These are phyloP conservation scores for Geranium incanum DNA, from an alignment of 441 rosid species.

Conservation along the genomic window DNA sequence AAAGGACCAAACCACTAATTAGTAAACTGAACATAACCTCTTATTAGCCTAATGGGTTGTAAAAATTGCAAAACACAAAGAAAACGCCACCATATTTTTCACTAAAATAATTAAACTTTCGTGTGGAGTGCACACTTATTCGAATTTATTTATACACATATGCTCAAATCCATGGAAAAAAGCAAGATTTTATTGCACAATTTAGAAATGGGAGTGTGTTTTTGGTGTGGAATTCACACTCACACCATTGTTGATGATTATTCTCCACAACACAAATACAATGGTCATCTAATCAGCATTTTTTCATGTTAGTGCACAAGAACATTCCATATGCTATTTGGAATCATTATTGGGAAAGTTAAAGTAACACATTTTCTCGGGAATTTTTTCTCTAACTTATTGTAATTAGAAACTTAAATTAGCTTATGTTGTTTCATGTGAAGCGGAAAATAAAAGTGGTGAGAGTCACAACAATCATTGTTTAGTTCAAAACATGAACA, in stretches of 20 bases:
- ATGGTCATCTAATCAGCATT: neutral
- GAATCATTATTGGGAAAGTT: neutral
- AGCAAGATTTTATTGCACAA: neutral
- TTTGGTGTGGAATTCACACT: neutral
- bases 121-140: conserved; percentile 14
- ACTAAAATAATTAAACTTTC: neutral
- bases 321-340: neutral
- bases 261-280: neutral
- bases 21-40: too few species aligned
- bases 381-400: neutral
- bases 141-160: neutral
- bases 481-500: too few species aligned
- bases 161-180: neutral
- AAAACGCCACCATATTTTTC: conserved; percentile 6
- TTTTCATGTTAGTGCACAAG: neutral
- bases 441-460: too few species aligned
- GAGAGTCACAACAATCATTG: too few species aligned
- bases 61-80: neutral
- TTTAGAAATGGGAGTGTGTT: neutral
- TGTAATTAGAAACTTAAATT: too few species aligned
- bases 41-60: too few species aligned
- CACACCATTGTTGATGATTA: neutral
- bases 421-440: too few species aligned
- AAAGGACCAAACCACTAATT: too few species aligned
- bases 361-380: neutral